A percentile compares a stretch with the other conserved stretches of the same genome.
phyloP scores from a whole-genome alignment of 768 basidiomycete species.

The Suillus brevipes region DNA sequence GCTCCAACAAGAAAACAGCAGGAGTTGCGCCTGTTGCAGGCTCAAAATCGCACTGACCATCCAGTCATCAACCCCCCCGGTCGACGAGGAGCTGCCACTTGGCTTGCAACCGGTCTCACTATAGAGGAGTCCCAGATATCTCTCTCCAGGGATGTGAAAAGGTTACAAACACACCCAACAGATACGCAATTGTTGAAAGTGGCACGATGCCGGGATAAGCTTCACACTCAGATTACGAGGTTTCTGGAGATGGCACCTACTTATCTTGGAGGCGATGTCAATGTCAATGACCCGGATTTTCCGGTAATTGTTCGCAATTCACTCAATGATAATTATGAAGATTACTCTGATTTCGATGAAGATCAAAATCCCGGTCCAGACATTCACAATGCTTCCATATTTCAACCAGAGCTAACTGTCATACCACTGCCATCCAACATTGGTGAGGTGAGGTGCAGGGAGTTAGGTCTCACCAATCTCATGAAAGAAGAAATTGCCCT shows the following conservation, averaged over 20 bases:
- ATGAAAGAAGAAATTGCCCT: slow-evolving; percentile 13
- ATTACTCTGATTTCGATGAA: background rate
- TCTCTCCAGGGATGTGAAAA: background rate
- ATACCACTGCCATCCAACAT: slow-evolving; percentile 4
- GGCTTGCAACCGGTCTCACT: background rate
- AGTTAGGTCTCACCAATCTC: background rate
- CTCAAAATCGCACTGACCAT: background rate
- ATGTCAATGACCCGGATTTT: background rate
- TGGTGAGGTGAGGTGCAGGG: background rate
- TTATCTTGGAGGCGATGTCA: background rate
- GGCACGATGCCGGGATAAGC: background rate
- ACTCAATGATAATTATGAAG: background rate
- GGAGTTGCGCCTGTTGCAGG: background rate
- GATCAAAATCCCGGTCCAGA: background rate
- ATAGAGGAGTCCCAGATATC: slow-evolving; percentile 6
- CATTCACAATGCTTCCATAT: background rate
- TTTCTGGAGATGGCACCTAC: background rate
- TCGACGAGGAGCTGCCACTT: slow-evolving; percentile 2
- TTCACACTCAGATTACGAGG: background rate
- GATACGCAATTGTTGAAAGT: slow-evolving; percentile 1
- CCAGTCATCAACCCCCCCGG: background rate
- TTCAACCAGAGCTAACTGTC: background rate
- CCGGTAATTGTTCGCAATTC: background rate
- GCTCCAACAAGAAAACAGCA: background rate
- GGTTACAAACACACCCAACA: background rate